Evolutionary conservation across 495 filamentous ascomycete genomes (phyloP), one percentile per base, ranked within the genome.

Genomic region (Oleoguttula mirabilis): DNA sequence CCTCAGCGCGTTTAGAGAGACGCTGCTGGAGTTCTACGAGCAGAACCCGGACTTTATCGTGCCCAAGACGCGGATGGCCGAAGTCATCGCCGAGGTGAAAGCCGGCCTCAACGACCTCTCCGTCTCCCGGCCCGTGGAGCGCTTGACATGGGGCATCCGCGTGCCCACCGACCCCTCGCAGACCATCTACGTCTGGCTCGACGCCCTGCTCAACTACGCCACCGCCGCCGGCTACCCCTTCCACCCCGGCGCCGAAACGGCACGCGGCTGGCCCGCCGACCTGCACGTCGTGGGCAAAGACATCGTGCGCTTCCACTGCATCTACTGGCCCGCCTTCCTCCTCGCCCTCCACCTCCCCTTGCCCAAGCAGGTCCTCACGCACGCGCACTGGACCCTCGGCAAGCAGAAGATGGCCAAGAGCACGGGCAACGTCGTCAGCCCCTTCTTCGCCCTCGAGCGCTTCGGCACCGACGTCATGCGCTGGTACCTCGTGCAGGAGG

Each of bases 171-270:
- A 96, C 55, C 62, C 73, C 1, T 73, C 64, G 14, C 92, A 96
- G 61, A 95, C 88, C 2, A 88, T 98, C 48, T 98, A 96, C 57
- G 92, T 96, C 25, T 98, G 90, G 90, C 70, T 98, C 3, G 92
- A 96, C 63, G 90, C 90, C 3, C 70, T 98, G 19, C 71, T 95
- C 49, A 96, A 95, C 60, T 96, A 98, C 54, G 61, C 92, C 51
- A 93, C 87, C 22, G 81, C 75, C 43, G 75, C 84, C 12, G 84
- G 87, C 14, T 96, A 92, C 55, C 88, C 90, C 0, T 83, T 79
- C 62, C 49, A 66, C 0, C 82, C 85, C 1, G 79, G 76, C 10
- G 55, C 69, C 32, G 80, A 80, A 22, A 43, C 58, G 3, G 60
- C 59, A 2, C 66, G 69, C 12, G 81, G 80, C 17, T 98, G 92